phyloP scores from a whole-genome alignment of 2,329 filamentous ascomycete genomes.

The Fusarium camptoceras region DNA sequence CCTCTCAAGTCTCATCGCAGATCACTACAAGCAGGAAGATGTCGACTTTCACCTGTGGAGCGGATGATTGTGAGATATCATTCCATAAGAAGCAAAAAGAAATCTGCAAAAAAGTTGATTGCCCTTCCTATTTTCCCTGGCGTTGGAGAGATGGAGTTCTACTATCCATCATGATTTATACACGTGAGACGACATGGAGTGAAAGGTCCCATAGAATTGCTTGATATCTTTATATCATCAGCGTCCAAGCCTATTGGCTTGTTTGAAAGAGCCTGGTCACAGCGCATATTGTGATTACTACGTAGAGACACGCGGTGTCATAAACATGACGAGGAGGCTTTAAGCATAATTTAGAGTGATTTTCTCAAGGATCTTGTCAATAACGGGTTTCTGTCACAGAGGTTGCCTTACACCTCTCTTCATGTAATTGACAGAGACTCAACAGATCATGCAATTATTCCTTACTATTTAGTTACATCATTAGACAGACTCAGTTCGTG shows the following conservation, averaged over 20 bases:
- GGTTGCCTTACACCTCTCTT: neutral
- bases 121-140: slow-evolving; percentile 24
- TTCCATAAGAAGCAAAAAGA: slow-evolving; percentile 26
- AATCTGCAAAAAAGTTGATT: slow-evolving; percentile 33
- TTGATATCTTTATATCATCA: slow-evolving; percentile 22
- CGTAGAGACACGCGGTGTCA: slow-evolving; percentile 6
- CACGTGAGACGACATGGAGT: slow-evolving; percentile 18
- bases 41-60: slow-evolving; percentile 68
- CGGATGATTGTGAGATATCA: slow-evolving; percentile 36
- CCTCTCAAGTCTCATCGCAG: slow-evolving; percentile 77
- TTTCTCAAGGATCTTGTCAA: neutral
- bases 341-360: slow-evolving; percentile 24
- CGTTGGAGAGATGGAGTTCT: slow-evolving; percentile 34
- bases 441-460: neutral
- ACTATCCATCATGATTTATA: slow-evolving; percentile 14
- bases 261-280: neutral
- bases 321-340: slow-evolving; percentile 12
- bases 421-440: too few species aligned
- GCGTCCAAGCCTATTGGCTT: slow-evolving; percentile 8
- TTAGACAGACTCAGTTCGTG: neutral
- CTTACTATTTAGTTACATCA: neutral
- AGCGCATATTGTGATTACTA: slow-evolving; percentile 1
- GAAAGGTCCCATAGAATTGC: slow-evolving; percentile 30
- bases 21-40: slow-evolving; percentile 81
- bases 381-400: neutral